Percentiles rank a stretch among this genome's conserved stretches.
Evolutionary conservation across 106 monocot species (phyloP).

Genomic region (Amphibolis antarctica): DNA sequence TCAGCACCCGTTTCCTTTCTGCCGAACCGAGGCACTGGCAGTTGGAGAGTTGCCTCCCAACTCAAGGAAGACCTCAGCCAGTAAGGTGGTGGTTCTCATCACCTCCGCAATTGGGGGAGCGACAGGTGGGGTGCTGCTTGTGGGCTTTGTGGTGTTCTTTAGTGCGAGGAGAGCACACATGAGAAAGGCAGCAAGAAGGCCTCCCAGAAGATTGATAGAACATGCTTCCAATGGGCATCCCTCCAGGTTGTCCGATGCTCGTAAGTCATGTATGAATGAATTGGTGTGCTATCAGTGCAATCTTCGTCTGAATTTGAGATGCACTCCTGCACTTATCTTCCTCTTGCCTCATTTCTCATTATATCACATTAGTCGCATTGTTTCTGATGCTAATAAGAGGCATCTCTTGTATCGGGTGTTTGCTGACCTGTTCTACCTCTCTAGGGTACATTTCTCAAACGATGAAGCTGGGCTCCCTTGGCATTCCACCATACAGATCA

Average conservation of each 20-base stretch:
- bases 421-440: background rate
- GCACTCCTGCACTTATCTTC: no score
- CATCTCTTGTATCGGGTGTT: background rate
- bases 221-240: constrained; percentile 68
- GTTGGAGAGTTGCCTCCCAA: constrained; percentile 52
- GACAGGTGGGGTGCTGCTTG: constrained; percentile 12
- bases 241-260: constrained; percentile 83
- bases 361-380: no score
- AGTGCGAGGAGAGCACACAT: constrained; percentile 21
- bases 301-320: no score
- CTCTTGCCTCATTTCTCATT: no score
- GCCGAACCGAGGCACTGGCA: constrained; percentile 79
- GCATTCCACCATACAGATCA: constrained; percentile 67
- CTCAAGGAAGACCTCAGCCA: constrained; percentile 13
- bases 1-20: constrained; percentile 64
- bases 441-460: constrained; percentile 88
- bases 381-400: no score
- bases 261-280: constrained; percentile 27
- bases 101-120: constrained; percentile 25
- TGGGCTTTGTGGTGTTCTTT: constrained; percentile 27
- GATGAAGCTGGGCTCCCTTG: constrained; percentile 83
- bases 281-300: background rate
- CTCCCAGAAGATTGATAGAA: constrained; percentile 58
- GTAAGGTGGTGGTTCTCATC: constrained; percentile 26
- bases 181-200: constrained; percentile 23